These are phyloP conservation scores for Rossbeevera mucosa DNA, from an alignment of 768 basidiomycete genomes.

Conservation along the genomic window DNA sequence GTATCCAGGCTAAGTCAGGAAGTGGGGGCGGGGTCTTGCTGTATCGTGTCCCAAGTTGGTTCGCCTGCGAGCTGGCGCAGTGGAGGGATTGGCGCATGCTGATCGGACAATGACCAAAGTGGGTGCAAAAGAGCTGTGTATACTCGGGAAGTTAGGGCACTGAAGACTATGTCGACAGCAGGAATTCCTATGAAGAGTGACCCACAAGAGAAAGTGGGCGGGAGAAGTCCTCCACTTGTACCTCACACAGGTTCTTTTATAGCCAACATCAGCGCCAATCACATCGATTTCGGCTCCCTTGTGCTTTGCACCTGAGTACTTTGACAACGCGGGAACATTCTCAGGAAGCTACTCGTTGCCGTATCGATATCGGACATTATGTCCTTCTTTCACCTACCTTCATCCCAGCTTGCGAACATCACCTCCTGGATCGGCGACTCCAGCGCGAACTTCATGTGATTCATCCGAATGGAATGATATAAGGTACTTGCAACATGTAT, in stretches of 20 bases:
- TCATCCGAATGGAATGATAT: background rate
- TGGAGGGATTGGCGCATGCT: background rate
- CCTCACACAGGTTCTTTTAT: background rate
- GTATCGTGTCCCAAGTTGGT: background rate
- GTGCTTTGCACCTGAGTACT: background rate
- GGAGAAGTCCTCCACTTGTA: background rate
- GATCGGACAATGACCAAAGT: background rate
- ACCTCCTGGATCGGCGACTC: background rate
- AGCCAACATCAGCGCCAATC: background rate
- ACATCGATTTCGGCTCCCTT: background rate
- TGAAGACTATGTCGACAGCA: background rate
- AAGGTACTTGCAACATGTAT: background rate
- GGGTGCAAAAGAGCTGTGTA: background rate
- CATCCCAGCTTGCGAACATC: background rate
- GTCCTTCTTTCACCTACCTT: conserved; percentile 6
- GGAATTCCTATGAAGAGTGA: background rate
- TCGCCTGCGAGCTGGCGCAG: background rate
- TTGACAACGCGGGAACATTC: background rate
- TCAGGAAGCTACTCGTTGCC: background rate
- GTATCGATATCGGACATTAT: background rate
- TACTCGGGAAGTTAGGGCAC: background rate
- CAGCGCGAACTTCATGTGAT: background rate
- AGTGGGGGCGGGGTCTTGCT: background rate
- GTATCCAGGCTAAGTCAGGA: background rate
- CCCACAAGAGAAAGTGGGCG: background rate